Percentiles rank a stretch among this genome's conserved stretches.
Evolutionary conservation across 2,329 filamentous ascomycete genomes (phyloP).

Genomic region (Claviceps fusiformis): DNA sequence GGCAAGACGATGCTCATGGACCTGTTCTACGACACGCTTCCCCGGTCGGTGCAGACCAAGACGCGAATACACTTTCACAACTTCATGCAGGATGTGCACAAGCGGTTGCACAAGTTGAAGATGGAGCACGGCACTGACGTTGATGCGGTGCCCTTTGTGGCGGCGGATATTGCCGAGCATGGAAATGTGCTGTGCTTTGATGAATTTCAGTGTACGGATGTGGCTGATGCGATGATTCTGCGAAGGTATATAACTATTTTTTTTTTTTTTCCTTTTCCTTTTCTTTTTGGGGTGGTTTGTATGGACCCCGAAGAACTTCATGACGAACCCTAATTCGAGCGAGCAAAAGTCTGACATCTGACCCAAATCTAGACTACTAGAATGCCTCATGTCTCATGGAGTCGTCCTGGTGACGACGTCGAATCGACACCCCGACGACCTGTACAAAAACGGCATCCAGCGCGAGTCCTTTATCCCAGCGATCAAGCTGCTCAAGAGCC

Average conservation of each 20-base stretch:
- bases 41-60: conserved; percentile 64
- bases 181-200: conserved; percentile 90
- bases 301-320: not conserved
- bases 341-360: not conserved
- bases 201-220: conserved; percentile 97
- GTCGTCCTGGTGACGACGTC: conserved; percentile 92
- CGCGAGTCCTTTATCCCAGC: conserved; percentile 90
- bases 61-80: conserved; percentile 97
- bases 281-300: not conserved
- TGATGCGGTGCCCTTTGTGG: conserved; percentile 82
- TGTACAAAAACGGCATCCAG: conserved; percentile 98
- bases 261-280: too few relatives aligned
- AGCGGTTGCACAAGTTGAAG: conserved; percentile 78
- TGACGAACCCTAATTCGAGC: not conserved
- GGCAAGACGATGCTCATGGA: conserved; percentile 99
- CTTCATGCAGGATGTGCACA: conserved; percentile 98
- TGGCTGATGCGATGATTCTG: conserved; percentile 96
- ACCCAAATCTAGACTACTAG: conserved; percentile 48
- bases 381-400: conserved; percentile 90
- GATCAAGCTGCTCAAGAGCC: conserved; percentile 77
- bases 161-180: conserved; percentile 80
- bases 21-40: conserved; percentile 87
- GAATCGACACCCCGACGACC: conserved; percentile 88
- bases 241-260: conserved; percentile 37
- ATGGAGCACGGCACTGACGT: conserved; percentile 78